phyloP scores from a whole-genome alignment of 202 grass and related monocot species.

The Bolboschoenoplectus hybrid region DNA sequence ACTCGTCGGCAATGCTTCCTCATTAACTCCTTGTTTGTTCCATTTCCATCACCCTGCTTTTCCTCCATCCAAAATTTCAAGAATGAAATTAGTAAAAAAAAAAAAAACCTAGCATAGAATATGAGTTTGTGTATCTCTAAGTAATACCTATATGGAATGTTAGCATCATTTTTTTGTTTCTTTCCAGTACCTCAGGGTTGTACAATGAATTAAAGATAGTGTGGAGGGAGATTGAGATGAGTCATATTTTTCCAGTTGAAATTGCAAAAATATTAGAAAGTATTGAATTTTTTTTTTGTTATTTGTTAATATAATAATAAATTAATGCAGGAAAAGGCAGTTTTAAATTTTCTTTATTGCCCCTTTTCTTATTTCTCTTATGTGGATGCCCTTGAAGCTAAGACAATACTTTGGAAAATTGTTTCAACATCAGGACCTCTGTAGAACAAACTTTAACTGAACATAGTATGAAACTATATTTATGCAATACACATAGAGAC shows the following conservation, averaged over 20 bases:
- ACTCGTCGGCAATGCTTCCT: constrained; percentile 79
- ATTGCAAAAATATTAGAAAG: background rate
- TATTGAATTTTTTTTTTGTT: background rate
- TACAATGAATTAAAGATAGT: background rate
- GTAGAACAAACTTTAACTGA: too few species aligned
- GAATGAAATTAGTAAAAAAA: constrained; percentile 21
- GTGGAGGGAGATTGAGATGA: background rate
- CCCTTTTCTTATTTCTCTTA: background rate
- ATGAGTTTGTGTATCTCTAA: constrained; percentile 1
- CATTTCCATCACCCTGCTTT: constrained; percentile 49
- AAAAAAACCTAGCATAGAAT: background rate
- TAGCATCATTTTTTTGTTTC: background rate
- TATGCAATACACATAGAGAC: background rate
- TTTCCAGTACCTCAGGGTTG: background rate
- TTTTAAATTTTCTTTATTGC: too few species aligned
- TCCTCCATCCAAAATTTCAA: constrained; percentile 36
- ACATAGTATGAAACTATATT: too few species aligned
- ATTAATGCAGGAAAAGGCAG: too few species aligned
- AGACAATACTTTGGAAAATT: too few species aligned
- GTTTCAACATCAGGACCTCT: too few species aligned
- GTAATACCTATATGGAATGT: background rate
- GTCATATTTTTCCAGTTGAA: background rate
- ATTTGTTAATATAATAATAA: too few species aligned
- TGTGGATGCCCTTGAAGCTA: background rate
- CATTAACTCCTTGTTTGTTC: constrained; percentile 67